Base-by-base conservation (phyloP, 495 filamentous ascomycete genomes). In the Aspergillus conjunctus region DNA sequence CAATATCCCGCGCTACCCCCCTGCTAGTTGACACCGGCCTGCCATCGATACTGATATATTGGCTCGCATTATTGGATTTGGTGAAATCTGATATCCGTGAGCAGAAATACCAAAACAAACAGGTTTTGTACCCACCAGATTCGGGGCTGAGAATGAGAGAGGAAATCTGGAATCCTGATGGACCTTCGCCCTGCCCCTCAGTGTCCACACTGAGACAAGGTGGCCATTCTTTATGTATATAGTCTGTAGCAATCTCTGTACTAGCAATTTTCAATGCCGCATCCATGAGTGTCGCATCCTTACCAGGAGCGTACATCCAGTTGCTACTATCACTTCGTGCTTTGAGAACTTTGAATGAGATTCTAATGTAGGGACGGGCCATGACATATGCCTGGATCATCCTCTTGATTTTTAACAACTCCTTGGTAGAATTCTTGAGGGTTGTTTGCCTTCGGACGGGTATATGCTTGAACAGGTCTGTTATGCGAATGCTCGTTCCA, bases 311-410 rank as follows among this genome's bases (percentile, higher is more conserved):
- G 71, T 93, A 97, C 7, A 80, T 83, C 83, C 87, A 94, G 59
- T 86, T 85, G 5, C 77, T 78, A 39, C 82, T 89, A 26, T 86
- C 79, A 41, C 71, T 81, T 54, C 87, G 88, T 0, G 84, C 79
- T 46, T 82, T 85, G 7, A 89, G 68, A 14, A 96, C 80, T 61
- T 83, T 90, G 20, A 97, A 75, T 0, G 81, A 83, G 32, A 97
- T 75, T 56, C 82, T 80, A 21, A 87, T 79, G 1, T 75, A 68
- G 2, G 87, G 87, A 57, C 87, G 84, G 33, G 91, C 85, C 54
- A 97, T 77, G 3, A 87, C 88, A 71, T 96, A 97, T 1, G 84
- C 76, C 69, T 91, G 84, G 17, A 98, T 65, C 41, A 91, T 68
- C 33, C 82, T 80, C 66, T 87, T 91, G 41, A 94, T 81, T 51